phyloP scores from a whole-genome alignment of 495 filamentous ascomycete species.

The Podospora australis region DNA sequence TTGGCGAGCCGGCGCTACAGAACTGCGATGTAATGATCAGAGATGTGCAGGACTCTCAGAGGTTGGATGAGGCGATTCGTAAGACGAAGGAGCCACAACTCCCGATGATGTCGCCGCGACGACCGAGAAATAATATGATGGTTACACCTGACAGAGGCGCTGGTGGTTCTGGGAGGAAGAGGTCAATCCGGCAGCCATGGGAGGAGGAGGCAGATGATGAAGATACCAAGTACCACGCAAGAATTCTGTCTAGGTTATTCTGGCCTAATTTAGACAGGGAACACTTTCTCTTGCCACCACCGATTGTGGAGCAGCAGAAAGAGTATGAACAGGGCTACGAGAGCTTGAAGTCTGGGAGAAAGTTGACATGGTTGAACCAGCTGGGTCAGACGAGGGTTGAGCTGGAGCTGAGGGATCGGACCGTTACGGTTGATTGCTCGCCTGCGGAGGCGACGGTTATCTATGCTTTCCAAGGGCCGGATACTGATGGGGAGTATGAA shows the following conservation, averaged over 20 bases:
- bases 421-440: conserved; percentile 61
- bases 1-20: conserved; percentile 79
- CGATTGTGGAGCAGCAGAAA: conserved; percentile 56
- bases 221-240: conserved; percentile 52
- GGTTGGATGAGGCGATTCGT: conserved; percentile 59
- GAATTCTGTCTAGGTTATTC: conserved; percentile 87
- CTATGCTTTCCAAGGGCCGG: conserved; percentile 77
- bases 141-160: conserved; percentile 18
- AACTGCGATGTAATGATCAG: conserved; percentile 94
- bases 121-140: neutral
- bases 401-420: conserved; percentile 76
- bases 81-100: neutral
- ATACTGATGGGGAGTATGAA: conserved; percentile 30
- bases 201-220: conserved; percentile 13
- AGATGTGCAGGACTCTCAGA: conserved; percentile 81
- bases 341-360: conserved; percentile 68
- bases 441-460: conserved; percentile 90
- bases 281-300: conserved; percentile 61
- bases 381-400: conserved; percentile 75
- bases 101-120: conserved; percentile 19
- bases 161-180: conserved; percentile 14
- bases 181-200: neutral
- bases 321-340: conserved; percentile 74
- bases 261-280: conserved; percentile 83
- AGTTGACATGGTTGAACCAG: conserved; percentile 80